Percentiles rank a stretch among this genome's conserved stretches.
Evolutionary conservation across 208 protist species (phyloP).

Genomic region (Trypanosoma vivax): DNA sequence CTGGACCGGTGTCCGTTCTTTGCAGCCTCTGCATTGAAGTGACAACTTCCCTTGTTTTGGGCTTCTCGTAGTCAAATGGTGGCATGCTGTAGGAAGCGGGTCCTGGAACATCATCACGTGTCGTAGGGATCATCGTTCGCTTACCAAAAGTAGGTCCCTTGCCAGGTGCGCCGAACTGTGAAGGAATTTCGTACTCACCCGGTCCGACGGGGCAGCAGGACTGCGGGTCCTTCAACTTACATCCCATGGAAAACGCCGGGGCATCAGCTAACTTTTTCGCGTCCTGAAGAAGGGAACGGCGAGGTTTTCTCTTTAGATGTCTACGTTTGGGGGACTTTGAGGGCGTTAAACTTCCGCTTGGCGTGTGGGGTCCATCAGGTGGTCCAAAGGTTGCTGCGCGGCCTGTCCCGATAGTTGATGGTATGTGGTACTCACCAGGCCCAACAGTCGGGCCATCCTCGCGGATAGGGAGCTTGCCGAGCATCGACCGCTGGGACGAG

Average conservation of each 20-base stretch:
- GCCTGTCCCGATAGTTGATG: slow-evolving; percentile 49
- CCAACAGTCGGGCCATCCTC: slow-evolving; percentile 19
- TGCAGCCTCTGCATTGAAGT: slow-evolving; percentile 20
- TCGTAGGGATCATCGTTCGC: slow-evolving; percentile 27
- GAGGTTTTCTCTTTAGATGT: not conserved
- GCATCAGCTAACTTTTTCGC: slow-evolving; percentile 70
- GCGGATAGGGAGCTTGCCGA: slow-evolving; percentile 22
- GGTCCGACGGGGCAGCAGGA: slow-evolving; percentile 25
- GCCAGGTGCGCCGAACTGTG: slow-evolving; percentile 33
- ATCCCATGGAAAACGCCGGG: slow-evolving; percentile 60
- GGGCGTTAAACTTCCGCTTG: not conserved
- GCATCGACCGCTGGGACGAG: slow-evolving; percentile 38
- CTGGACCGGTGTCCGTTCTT: slow-evolving; percentile 22
- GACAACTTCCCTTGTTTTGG: slow-evolving; percentile 26
- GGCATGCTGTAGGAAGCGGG: slow-evolving; percentile 37
- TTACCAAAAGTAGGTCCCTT: slow-evolving; percentile 51
- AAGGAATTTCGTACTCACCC: slow-evolving; percentile 45
- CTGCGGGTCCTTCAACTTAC: slow-evolving; percentile 30
- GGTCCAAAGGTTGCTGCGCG: slow-evolving; percentile 37
- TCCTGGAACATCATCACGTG: slow-evolving; percentile 35
- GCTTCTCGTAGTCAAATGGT: slow-evolving; percentile 41
- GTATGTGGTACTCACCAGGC: slow-evolving; percentile 57
- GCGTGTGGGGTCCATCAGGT: not conserved
- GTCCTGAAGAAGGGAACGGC: not conserved
- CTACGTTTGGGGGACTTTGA: not conserved